Conservation (phyloP, 768 basidiomycete genomes). For the Leccinum uliginosum region DNA sequence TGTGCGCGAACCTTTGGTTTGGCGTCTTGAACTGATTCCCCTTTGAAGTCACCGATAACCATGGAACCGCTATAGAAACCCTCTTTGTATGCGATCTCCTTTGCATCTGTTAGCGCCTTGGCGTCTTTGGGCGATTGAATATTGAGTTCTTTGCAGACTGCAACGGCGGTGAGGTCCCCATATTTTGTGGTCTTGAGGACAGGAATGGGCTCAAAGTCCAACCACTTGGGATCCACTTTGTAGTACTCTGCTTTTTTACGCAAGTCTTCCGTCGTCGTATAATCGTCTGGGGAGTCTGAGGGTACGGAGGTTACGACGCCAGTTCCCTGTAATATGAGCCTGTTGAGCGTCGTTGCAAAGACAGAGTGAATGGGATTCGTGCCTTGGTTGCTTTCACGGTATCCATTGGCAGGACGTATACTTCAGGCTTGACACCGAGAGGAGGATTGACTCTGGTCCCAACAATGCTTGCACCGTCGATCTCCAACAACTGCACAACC, state of each 20-base stretch:
- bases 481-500: constrained; percentile 66
- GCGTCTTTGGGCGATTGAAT: constrained; percentile 72
- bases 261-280: constrained; percentile 81
- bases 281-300: constrained; percentile 98
- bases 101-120: constrained; percentile 92
- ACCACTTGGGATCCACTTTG: constrained; percentile 90
- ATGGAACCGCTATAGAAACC: constrained; percentile 96
- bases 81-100: constrained; percentile 97
- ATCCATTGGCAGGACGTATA: constrained; percentile 99
- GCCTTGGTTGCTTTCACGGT: constrained; percentile 93
- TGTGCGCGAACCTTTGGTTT: constrained; percentile 82
- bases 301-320: constrained; percentile 98
- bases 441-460: constrained; percentile 92
- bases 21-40: constrained; percentile 82
- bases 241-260: constrained; percentile 97
- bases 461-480: constrained; percentile 75
- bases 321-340: constrained; percentile 58
- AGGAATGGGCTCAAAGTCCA: constrained; percentile 76
- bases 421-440: constrained; percentile 73
- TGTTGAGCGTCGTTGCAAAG: constrained; percentile 2
- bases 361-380: constrained; percentile 6
- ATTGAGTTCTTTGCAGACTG: background rate
- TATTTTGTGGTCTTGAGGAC: constrained; percentile 86
- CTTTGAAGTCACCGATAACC: constrained; percentile 88
- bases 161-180: constrained; percentile 84